Conservation (phyloP, 306 rosid species). For the peach (Prunus persica) region Prunus_persica_NCBIv2 NC_034015.1:14482501-14483000, state of each 20-base stretch:
- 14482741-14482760: conserved; percentile 13
- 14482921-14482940: too few relatives aligned
- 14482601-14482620: conserved; percentile 11
- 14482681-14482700: conserved; percentile 2
- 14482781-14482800: background rate
- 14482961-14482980: too few relatives aligned
- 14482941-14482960: too few relatives aligned
- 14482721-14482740: background rate
- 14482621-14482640: conserved; percentile 7
- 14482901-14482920: too few relatives aligned
- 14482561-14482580: background rate
- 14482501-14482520: conserved; percentile 16
- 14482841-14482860: too few relatives aligned
- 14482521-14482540: conserved; percentile 27
- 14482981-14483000: too few relatives aligned
- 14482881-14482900: too few relatives aligned
- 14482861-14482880: too few relatives aligned
- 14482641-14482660: conserved; percentile 18
- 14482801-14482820: background rate
- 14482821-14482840: too few relatives aligned
- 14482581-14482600: conserved; percentile 12
- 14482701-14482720: conserved; percentile 25
- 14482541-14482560: conserved; percentile 13
- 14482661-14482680: background rate
- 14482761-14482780: background rate